Evolutionary conservation across 208 protist genomes (phyloP), one percentile per base, ranked within the genome.

Genomic region (Kentomonas sorsogonicus): DNA sequence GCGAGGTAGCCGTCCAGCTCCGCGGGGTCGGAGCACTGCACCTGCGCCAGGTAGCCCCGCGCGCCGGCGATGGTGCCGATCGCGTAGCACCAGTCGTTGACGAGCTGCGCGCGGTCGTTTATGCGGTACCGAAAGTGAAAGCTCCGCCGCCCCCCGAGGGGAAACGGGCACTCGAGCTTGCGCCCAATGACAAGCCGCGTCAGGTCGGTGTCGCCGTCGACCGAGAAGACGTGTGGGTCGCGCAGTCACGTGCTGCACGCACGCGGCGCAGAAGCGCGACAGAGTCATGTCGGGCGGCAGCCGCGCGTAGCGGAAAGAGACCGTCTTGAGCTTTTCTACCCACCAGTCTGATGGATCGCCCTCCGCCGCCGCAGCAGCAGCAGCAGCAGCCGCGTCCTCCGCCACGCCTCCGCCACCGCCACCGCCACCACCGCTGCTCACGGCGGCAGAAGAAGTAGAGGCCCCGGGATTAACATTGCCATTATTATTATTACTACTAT

Each of bases 1-100:
- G 43, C 26, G 39, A 95, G 52, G 58, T 95, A 95, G 22, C 68
- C 72, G n/a, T 82, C 73, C 23, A 95, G 69, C 60, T 91, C 82
- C 52, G 79, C 80, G 20, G 73, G 67, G 26, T 86, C 77, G 15
- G 68, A 65, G 63, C 83, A 89, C 56, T 77, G 70, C 3, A 86
- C 77, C 10, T 75, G 66, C 7, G 83, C 63, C 11, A 95, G 60
- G 72, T 95, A 95, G 34, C 84, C 88, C 18, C 82, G 77, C 63
- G 83, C 73, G 23, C 74, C 66, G 18, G 79, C 79, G 38, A 91
- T 66, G 11, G 72, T 77, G 18, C 88, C 88, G 33, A 89, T 83
- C 16, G 74, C 81, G 67, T 91, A 92, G 22, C 79, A 73, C 29
- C 57, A 53, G 26, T 74, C 78, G 48, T 86, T 71, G 27, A 75